Evolutionary conservation across 306 rosid genomes (phyloP).

Genomic region (Quercus mongolica): DNA sequence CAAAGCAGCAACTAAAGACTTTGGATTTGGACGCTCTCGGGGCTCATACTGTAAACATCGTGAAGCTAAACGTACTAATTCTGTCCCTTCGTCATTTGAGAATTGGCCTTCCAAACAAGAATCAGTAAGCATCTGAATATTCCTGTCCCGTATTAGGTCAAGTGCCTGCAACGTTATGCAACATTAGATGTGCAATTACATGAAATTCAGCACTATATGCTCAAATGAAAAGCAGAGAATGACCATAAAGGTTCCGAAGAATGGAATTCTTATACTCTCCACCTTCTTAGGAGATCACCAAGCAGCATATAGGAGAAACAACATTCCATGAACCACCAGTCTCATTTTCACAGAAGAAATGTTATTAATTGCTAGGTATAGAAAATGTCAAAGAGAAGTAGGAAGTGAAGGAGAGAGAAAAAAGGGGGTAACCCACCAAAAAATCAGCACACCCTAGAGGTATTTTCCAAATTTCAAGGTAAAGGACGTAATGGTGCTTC

Average conservation of each 20-base stretch:
- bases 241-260: not conserved
- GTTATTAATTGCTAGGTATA: not conserved
- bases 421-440: not conserved
- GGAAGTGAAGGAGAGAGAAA: not conserved
- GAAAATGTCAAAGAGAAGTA: not conserved
- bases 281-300: not conserved
- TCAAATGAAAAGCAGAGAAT: not conserved
- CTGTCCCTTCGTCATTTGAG: slow-evolving; percentile 86
- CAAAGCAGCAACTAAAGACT: slow-evolving; percentile 71
- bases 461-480: not conserved
- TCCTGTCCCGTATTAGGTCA: slow-evolving; percentile 88
- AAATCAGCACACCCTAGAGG: not conserved
- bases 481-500: not conserved
- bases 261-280: slow-evolving; percentile 8
- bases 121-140: slow-evolving; percentile 81
- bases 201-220: slow-evolving; percentile 13
- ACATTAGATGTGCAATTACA: slow-evolving; percentile 22
- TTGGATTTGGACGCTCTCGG: slow-evolving; percentile 94
- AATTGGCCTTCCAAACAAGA: slow-evolving; percentile 96
- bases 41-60: slow-evolving; percentile 90
- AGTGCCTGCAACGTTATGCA: slow-evolving; percentile 63
- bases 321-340: not conserved
- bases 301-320: not conserved
- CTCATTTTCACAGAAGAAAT: not conserved
- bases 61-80: slow-evolving; percentile 89